Percentiles rank a stretch among this genome's conserved stretches.
Conservation (phyloP, 2,329 filamentous ascomycete genomes). For the Teratosphaeria zuluensis region DNA sequence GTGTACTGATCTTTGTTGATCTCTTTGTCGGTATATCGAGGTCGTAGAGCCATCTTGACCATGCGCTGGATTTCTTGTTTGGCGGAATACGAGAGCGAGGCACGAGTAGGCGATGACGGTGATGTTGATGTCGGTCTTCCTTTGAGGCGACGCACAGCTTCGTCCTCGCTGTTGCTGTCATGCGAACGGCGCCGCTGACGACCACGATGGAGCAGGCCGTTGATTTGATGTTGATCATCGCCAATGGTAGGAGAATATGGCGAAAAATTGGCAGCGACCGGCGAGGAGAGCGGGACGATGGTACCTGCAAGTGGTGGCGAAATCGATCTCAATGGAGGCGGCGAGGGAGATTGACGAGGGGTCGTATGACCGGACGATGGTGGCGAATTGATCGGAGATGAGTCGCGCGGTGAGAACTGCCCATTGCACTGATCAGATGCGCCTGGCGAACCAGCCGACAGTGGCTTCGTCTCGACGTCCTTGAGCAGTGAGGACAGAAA, state of each 20-base stretch:
- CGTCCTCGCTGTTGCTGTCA: constrained; percentile 11
- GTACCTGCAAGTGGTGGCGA: constrained; percentile 61
- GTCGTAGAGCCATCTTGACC: constrained; percentile 72
- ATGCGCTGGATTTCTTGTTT: constrained; percentile 86
- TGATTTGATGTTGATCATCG: constrained; percentile 6
- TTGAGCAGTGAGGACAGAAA: constrained; percentile 80
- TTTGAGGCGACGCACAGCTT: constrained; percentile 5
- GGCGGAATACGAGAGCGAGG: constrained; percentile 61
- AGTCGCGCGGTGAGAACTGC: constrained; percentile 33
- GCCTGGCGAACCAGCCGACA: constrained; percentile 27
- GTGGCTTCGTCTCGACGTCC: constrained; percentile 61
- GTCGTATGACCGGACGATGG: constrained; percentile 55
- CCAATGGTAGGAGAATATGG: constrained; percentile 45
- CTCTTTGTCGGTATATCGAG: constrained; percentile 68
- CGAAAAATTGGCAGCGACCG: constrained; percentile 55
- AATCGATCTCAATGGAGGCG: constrained; percentile 56
- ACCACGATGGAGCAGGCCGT: constrained; percentile 11
- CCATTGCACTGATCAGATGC: constrained; percentile 24
- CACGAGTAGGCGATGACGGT: constrained; percentile 23
- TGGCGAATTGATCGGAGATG: constrained; percentile 60
- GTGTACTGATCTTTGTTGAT: constrained; percentile 86
- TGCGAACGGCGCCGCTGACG: constrained; percentile 8
- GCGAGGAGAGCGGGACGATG: constrained; percentile 64
- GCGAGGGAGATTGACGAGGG: constrained; percentile 56
- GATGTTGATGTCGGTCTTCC: constrained; percentile 17